phyloP scores from a whole-genome alignment of 169 alveolate genomes.

The Besnoitia besnoiti region DNA sequence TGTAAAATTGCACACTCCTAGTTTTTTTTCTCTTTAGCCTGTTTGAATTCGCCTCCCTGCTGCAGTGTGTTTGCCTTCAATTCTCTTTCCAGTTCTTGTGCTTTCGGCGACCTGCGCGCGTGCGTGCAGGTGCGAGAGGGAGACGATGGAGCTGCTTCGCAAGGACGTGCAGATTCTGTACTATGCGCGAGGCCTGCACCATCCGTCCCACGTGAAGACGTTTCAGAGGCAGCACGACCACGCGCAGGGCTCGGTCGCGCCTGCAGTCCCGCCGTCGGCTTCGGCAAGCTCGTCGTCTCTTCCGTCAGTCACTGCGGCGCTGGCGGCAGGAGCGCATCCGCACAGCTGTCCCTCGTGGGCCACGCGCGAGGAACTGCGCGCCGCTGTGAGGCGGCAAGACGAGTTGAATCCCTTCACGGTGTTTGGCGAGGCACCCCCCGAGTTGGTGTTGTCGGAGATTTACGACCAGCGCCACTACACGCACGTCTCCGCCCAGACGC shows the following conservation, averaged over 20 bases:
- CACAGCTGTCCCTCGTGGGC: conserved; percentile 31
- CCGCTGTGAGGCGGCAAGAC: conserved; percentile 12
- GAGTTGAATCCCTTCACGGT: conserved; percentile 41
- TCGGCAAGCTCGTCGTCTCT: not conserved
- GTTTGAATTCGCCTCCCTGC: not conserved
- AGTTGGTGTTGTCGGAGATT: conserved; percentile 39
- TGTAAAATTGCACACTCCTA: not conserved
- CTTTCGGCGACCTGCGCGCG: not conserved
- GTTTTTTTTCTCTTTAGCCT: not conserved
- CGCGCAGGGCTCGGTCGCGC: conserved; percentile 15
- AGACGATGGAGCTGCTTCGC: conserved; percentile 35
- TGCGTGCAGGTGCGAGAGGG: conserved; percentile 41
- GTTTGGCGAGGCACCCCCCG: conserved; percentile 58
- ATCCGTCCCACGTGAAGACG: conserved; percentile 27
- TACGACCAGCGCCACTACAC: conserved; percentile 57
- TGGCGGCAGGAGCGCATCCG: conserved; percentile 41
- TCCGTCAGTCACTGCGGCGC: not conserved
- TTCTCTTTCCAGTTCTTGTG: not conserved
- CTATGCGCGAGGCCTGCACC: conserved; percentile 53
- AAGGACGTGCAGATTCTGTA: conserved; percentile 29
- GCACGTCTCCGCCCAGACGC: conserved; percentile 1
- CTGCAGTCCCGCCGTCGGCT: not conserved
- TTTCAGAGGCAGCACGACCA: not conserved
- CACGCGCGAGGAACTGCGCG: not conserved
- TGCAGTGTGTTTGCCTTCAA: not conserved